These are phyloP conservation scores for Thelonectria discophora DNA, from an alignment of 2,329 filamentous ascomycete species.

Conservation along the genomic window DNA sequence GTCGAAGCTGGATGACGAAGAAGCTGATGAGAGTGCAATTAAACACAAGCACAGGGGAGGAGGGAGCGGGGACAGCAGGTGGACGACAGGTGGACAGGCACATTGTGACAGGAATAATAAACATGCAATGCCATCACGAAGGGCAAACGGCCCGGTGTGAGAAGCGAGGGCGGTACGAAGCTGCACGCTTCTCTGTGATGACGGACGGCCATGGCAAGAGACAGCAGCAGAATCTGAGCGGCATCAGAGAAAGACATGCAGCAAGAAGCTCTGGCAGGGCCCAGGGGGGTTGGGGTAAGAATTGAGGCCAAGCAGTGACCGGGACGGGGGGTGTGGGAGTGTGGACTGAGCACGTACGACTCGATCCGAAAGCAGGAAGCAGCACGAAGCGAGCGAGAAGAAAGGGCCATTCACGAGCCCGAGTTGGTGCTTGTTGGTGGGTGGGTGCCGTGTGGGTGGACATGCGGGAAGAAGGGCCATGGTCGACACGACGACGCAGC, in stretches of 20 bases:
- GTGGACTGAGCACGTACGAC: conserved; percentile 30
- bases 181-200: conserved; percentile 32
- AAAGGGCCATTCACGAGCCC: conserved; percentile 18
- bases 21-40: conserved; percentile 9
- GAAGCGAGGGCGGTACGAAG: conserved; percentile 29
- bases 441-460: conserved; percentile 9
- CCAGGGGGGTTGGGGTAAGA: conserved; percentile 20
- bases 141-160: conserved; percentile 21
- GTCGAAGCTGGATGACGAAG: conserved; percentile 18
- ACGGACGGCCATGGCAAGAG: conserved; percentile 28
- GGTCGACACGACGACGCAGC: conserved; percentile 22
- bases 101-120: conserved; percentile 15
- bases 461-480: not conserved
- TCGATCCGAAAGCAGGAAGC: conserved; percentile 34
- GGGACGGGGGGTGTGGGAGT: conserved; percentile 6
- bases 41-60: conserved; percentile 24
- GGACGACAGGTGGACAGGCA: conserved; percentile 19
- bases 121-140: conserved; percentile 21
- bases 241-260: conserved; percentile 35
- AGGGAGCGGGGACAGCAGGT: conserved; percentile 10
- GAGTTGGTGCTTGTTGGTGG: conserved; percentile 21
- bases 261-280: conserved; percentile 24
- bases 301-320: not conserved
- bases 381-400: conserved; percentile 28
- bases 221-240: not conserved